Conservation (phyloP, 495 filamentous ascomycete genomes). For the Trypethelium eluteriae region DNA sequence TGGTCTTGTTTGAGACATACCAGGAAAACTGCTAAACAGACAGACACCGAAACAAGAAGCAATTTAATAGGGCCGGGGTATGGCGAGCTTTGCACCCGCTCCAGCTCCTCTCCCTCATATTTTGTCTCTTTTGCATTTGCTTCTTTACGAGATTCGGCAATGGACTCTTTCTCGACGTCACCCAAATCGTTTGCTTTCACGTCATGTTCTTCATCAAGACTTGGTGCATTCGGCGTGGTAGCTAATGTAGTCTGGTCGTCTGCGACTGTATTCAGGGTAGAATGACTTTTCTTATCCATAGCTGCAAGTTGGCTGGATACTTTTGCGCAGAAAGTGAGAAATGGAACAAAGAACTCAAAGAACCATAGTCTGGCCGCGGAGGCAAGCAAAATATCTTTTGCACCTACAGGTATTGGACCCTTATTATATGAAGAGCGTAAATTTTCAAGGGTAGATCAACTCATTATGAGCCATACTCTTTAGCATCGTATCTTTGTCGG, state of each 20-base stretch:
- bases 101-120: neutral
- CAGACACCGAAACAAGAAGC: neutral
- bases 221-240: neutral
- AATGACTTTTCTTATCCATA: neutral
- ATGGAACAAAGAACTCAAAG: neutral
- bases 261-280: neutral
- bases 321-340: neutral
- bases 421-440: neutral
- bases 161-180: neutral
- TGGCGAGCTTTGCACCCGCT: neutral
- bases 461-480: neutral
- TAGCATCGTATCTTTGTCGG: neutral
- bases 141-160: neutral
- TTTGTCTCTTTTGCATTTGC: neutral
- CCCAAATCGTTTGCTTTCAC: neutral
- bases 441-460: neutral
- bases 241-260: slow-evolving; percentile 4
- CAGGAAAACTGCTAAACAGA: slow-evolving; percentile 6
- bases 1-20: neutral
- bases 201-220: neutral
- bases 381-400: neutral
- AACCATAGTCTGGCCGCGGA: neutral
- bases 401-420: neutral
- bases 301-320: neutral
- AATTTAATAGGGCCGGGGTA: slow-evolving; percentile 1